Percentiles rank a stretch among this genome's conserved stretches.
These are phyloP conservation scores for Monosporozyma siamensis DNA, from an alignment of 805 yeast species.

Conservation along the genomic window DNA sequence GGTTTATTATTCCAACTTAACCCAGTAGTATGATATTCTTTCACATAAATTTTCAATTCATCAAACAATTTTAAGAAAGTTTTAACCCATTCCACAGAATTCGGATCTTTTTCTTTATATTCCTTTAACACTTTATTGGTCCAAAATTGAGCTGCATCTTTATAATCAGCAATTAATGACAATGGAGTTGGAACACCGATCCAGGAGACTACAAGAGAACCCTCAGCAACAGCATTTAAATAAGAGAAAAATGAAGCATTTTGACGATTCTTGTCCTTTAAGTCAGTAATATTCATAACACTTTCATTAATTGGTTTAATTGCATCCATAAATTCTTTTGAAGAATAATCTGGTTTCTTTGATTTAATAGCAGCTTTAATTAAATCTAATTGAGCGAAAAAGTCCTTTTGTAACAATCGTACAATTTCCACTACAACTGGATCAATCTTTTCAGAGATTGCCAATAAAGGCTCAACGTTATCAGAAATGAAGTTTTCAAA, in stretches of 20 bases:
- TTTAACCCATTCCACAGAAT: slow-evolving; percentile 77
- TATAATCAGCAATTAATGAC: slow-evolving; percentile 67
- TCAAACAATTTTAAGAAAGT: slow-evolving; percentile 54
- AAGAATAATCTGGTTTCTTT: slow-evolving; percentile 53
- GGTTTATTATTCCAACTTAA: slow-evolving; percentile 52
- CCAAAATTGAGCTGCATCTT: slow-evolving; percentile 92
- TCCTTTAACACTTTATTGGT: slow-evolving; percentile 84
- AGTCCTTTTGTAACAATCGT: slow-evolving; percentile 43
- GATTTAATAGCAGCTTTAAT: slow-evolving; percentile 50
- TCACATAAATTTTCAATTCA: slow-evolving; percentile 61
- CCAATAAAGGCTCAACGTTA: slow-evolving; percentile 50
- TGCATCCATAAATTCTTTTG: slow-evolving; percentile 45
- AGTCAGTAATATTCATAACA: slow-evolving; percentile 46
- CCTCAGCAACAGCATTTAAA: slow-evolving; percentile 79
- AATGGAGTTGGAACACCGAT: slow-evolving; percentile 68
- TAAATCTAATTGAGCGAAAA: slow-evolving; percentile 45
- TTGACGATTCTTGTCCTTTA: slow-evolving; percentile 69
- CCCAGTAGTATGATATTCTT: slow-evolving; percentile 77
- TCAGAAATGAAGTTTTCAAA: slow-evolving; percentile 47
- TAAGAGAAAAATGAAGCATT: slow-evolving; percentile 52
- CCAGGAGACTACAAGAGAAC: slow-evolving; percentile 89
- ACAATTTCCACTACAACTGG: slow-evolving; percentile 43
- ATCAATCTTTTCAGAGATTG: slow-evolving; percentile 32
- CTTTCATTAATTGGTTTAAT: slow-evolving; percentile 59
- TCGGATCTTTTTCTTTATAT: slow-evolving; percentile 58